These are phyloP conservation scores for Parmales sp. DNA, from an alignment of 108 stramenopile genomes.

Conservation along the genomic window DNA sequence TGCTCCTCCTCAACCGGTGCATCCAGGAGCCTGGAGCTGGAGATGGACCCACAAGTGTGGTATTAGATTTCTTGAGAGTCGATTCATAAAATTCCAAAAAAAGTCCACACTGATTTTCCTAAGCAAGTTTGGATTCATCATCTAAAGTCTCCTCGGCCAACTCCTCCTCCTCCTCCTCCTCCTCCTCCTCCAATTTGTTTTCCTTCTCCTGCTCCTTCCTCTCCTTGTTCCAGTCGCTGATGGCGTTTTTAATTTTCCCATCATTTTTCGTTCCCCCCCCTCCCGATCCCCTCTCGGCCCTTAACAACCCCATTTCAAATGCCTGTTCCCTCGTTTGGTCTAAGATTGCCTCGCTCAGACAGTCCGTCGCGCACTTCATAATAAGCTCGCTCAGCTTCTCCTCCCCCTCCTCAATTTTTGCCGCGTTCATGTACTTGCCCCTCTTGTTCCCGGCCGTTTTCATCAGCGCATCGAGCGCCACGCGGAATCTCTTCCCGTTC, in stretches of 20 bases:
- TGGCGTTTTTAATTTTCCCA: not conserved
- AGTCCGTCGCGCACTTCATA: constrained; percentile 46
- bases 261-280: not conserved
- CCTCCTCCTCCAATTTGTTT: not conserved
- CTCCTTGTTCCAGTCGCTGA: not conserved
- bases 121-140: no score
- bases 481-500: constrained; percentile 65
- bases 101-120: no score
- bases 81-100: no score
- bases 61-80: no score
- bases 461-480: constrained; percentile 65
- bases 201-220: constrained; percentile 2
- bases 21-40: no score
- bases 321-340: not conserved
- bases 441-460: constrained; percentile 40
- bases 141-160: no score
- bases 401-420: constrained; percentile 8
- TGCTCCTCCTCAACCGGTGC: no score
- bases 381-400: constrained; percentile 54
- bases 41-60: no score
- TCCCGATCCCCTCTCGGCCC: not conserved
- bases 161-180: not conserved
- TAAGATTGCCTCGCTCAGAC: constrained; percentile 62
- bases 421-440: constrained; percentile 23
- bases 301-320: not conserved